Base-by-base conservation (phyloP, 1,284 basidiomycete species). In the Ceratobasidium sp. region DNA sequence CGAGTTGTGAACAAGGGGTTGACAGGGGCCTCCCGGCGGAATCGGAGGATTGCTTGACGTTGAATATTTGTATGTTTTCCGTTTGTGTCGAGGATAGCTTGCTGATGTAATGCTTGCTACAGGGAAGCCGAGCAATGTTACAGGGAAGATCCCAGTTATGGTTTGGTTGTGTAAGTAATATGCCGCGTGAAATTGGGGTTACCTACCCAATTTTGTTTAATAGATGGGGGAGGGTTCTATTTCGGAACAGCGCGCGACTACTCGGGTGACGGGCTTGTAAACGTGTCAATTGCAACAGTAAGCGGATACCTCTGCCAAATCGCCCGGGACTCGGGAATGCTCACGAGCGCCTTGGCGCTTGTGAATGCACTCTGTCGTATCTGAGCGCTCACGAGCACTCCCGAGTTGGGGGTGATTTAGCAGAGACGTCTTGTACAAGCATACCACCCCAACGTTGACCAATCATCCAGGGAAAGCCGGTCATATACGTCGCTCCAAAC, bases 11-110 rank as follows among this genome's bases (percentile, higher is more conserved):
- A 16, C 72, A 58, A 11, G 46, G 56, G 1, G 54, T 46, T 19
- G 22, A 39, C 1, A 9, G 3, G 11, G 49, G 53, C 29, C 19
- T 75, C 29, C 54, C 29, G 37, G 39, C 72, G 8, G 43, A 78
- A 11, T 79, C 78, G 22, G 84, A 84, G 75, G 83, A 84, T 76
- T 84, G 84, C 76, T 77, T 84, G 39, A 80, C 79, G 48, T 77
- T 84, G 51, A 84, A 84, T 75, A 79, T 84, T 29, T 82, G 79
- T 62, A 76, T 78, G 24, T 72, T 11, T 13, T 14, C 19, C 2
- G 8, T 8, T n/a, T 22, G 29, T n/a, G n/a, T 14, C 29, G 31
- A 22, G 9, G 5, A 7, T 80, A 81, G 0, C 39, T 59, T 19
- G 79, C 78, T 0, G 63, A 73, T 0, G 77, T 76, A 22, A 77